Base-by-base conservation (phyloP, 768 basidiomycete genomes). In the Boletus reticulatus region DNA sequence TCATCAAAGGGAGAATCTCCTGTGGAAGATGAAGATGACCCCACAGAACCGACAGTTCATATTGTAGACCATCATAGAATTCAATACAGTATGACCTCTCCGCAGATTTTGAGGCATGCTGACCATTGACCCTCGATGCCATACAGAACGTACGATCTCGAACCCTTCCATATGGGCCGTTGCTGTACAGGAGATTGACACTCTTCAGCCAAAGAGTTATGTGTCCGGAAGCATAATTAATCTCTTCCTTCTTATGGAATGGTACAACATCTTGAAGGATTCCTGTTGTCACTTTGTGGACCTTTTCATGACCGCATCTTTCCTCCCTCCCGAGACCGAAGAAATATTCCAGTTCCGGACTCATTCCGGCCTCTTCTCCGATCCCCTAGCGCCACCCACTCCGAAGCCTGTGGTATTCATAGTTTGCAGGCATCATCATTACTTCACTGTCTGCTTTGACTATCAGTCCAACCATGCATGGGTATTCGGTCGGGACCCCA, bases 161-260 rank as follows among this genome's bases (percentile, higher is more conserved):
- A 57, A 57, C 17, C 56, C 56, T 43, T 52, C 56, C 16, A 52
- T 57, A 48, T 57, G 56, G 50, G 50, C 56, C 20, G 32, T 14
- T n/a, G 45, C 50, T 1, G 1, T 52, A 2, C 14, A 52, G 32
- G 56, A 57, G 12, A 48, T 57, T 3, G 19, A 52, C 8, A 57
- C 46, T 43, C 56, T 57, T n/a, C 22, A 52, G 2, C 56, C 50
- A 1, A 36, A 31, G 29, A 48, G 3, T 4, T 57, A 57, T 27
- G 51, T 57, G 9, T 1, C 51, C 0, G 56, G 51, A 48, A 57
- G 56, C 37, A 48, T 57, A 1, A 52, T 57, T 1, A 53, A 57
- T 11, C 50, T 53, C 0, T 56, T 48, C 3, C 51, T 57, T 38
- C 13, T 57, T 42, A 52, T 4, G 0, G 47, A 52, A 39, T 10